Percentiles rank a stretch among this genome's conserved stretches.
phyloP scores from a whole-genome alignment of 352 stramenopile genomes.

The Pythium rishiriense region DNA sequence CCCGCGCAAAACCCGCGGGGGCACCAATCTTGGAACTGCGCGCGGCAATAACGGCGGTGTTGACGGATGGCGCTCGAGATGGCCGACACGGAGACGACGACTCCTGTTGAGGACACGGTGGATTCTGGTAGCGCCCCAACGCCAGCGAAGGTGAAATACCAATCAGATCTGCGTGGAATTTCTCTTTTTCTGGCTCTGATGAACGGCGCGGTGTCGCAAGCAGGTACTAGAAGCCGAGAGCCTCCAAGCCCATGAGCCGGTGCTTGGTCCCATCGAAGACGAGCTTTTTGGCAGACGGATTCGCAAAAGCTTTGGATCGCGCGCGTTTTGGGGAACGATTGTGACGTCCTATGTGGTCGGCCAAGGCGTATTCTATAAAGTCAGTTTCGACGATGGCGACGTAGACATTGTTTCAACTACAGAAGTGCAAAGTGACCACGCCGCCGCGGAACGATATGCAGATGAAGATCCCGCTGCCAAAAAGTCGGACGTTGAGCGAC shows the following conservation, averaged over 20 bases:
- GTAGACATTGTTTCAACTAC: constrained; percentile 65
- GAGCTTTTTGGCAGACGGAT: constrained; percentile 38
- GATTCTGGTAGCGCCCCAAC: no score
- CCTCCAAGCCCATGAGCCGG: constrained; percentile 18
- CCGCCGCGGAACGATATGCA: constrained; percentile 7
- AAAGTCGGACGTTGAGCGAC: constrained; percentile 1
- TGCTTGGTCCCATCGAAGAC: constrained; percentile 28
- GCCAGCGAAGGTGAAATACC: not conserved
- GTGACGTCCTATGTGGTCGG: constrained; percentile 57
- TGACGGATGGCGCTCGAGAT: not conserved
- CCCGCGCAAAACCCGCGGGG: constrained; percentile 19
- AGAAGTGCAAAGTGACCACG: constrained; percentile 51
- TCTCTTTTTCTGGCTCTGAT: no score
- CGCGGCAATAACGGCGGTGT: constrained; percentile 18
- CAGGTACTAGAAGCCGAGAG: constrained; percentile 10
- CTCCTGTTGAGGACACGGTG: not conserved
- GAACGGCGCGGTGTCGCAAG: no score
- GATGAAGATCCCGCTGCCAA: constrained; percentile 9
- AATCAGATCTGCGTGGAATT: not conserved
- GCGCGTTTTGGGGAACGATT: constrained; percentile 67
- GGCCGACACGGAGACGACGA: not conserved
- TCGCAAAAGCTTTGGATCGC: constrained; percentile 68
- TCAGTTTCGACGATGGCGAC: constrained; percentile 82
- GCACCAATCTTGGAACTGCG: not conserved
- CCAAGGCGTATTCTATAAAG: constrained; percentile 66